Conservation (phyloP, 2,329 filamentous ascomycete species). For the Trichoderma hamatum region DNA sequence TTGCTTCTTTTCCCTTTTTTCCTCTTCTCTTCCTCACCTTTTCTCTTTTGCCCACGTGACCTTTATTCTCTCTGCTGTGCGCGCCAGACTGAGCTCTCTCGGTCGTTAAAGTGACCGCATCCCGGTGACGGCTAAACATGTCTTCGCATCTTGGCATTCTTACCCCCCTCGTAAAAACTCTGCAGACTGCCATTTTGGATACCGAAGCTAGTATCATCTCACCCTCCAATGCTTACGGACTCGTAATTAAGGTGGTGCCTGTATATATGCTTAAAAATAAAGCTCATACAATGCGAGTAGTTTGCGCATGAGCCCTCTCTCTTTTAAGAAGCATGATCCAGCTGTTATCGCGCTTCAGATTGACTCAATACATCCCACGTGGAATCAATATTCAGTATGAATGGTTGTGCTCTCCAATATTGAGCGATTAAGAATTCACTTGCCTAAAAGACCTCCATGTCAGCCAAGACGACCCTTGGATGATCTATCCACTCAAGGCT, state of each 20-base stretch:
- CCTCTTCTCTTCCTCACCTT: neutral
- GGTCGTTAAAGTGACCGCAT: neutral
- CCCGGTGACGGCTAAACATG: neutral
- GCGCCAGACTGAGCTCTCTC: neutral
- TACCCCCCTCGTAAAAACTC: neutral
- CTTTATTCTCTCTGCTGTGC: neutral
- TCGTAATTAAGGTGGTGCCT: neutral
- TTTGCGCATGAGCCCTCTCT: neutral
- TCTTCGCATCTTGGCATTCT: constrained; percentile 5
- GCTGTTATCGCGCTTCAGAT: neutral
- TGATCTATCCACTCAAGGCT: neutral
- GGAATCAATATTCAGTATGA: neutral
- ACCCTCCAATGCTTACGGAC: neutral
- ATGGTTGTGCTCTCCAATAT: neutral
- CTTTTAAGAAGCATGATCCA: neutral
- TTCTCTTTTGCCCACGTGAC: neutral
- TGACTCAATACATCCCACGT: neutral
- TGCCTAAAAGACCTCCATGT: neutral
- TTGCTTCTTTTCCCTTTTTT: neutral
- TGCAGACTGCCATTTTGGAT: neutral
- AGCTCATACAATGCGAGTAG: neutral
- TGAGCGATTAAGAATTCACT: neutral
- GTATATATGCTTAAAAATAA: constrained; percentile 14
- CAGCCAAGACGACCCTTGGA: neutral
- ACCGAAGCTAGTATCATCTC: neutral